Base-by-base conservation (phyloP, 108 stramenopile species). In the Cylindrotheca fusiformis region DNA sequence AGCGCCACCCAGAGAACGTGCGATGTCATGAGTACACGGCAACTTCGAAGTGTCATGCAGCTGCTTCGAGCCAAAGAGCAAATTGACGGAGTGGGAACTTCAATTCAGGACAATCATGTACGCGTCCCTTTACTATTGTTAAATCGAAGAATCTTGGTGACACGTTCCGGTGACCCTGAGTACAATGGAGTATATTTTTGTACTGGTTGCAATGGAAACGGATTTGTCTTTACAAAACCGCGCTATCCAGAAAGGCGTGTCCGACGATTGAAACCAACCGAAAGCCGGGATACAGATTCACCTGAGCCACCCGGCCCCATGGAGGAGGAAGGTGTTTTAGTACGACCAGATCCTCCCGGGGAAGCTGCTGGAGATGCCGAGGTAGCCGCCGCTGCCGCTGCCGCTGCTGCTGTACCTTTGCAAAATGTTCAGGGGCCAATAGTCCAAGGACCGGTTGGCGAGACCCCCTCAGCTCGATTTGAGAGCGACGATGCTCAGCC, bases 111-210 rank as follows among this genome's bases (percentile, higher is more conserved):
- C 24, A 67, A 50, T 23, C 66, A 60, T 60, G 86, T 91, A 20
- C 82, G 69, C 8, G 83, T 91, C 22, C 90, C 90, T 1, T 76
- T 82, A 41, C 63, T 91, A 17, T 75, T 87, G 26, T 57, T 86
- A n/a, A 30, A 61, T 20, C 55, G 77, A 61, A 52, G 81, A 12
- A 69, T 91, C 3, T 31, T 78, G 28, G 85, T 91, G 0, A 68
- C 71, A 1, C 63, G 77, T 36, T 67, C 85, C 1, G 87, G 87
- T 1, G 90, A 91, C 75, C 75, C 83, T 1, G 87, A 91, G 52
- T 83, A 72, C 55, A 88, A 91, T 72, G 90, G 90, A 8, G 65
- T 88, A n/a, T 91, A 91, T 55, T 82, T 79, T 68, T 91, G 90
- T 60, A 91, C 87, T 5, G 80, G 79, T 25, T 73, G 74, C 48